Conservation (phyloP, 495 filamentous ascomycete species). For the Friedmanniomyces endolithicus region DNA sequence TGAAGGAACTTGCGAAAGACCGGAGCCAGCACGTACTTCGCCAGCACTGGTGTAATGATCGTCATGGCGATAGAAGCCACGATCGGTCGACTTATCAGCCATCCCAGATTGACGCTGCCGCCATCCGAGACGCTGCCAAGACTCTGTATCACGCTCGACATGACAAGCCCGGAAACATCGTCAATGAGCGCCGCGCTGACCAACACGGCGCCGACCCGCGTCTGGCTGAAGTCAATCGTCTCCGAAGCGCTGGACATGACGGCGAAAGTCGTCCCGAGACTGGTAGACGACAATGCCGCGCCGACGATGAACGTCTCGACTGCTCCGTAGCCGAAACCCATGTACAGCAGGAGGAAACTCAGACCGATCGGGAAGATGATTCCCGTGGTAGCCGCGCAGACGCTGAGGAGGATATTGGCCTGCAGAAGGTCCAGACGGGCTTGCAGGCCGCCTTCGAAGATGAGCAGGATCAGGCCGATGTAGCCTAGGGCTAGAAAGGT, state of each 20-base stretch:
- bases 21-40: conserved; percentile 1
- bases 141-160: conserved; percentile 54
- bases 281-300: conserved; percentile 52
- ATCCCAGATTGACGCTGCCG: background rate
- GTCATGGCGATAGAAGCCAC: background rate
- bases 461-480: conserved; percentile 13
- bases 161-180: conserved; percentile 64
- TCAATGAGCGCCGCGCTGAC: conserved; percentile 66
- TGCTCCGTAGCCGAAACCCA: conserved; percentile 6
- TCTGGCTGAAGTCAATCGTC: conserved; percentile 41
- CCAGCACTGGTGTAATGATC: conserved; percentile 2
- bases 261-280: conserved; percentile 64
- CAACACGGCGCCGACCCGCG: conserved; percentile 55
- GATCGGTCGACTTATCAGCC: conserved; percentile 9
- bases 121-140: conserved; percentile 25
- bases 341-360: conserved; percentile 6
- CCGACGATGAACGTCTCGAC: conserved; percentile 33
- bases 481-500: conserved; percentile 14
- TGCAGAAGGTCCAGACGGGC: conserved; percentile 8
- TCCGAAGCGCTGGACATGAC: conserved; percentile 37
- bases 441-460: conserved; percentile 13
- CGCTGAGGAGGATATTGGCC: conserved; percentile 4
- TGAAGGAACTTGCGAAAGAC: background rate
- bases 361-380: conserved; percentile 7
- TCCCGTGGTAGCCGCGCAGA: conserved; percentile 4